Evolutionary conservation across 768 basidiomycete genomes (phyloP), one percentile per base, ranked within the genome.

Genomic region (Lepiota brunneoincarnata): DNA sequence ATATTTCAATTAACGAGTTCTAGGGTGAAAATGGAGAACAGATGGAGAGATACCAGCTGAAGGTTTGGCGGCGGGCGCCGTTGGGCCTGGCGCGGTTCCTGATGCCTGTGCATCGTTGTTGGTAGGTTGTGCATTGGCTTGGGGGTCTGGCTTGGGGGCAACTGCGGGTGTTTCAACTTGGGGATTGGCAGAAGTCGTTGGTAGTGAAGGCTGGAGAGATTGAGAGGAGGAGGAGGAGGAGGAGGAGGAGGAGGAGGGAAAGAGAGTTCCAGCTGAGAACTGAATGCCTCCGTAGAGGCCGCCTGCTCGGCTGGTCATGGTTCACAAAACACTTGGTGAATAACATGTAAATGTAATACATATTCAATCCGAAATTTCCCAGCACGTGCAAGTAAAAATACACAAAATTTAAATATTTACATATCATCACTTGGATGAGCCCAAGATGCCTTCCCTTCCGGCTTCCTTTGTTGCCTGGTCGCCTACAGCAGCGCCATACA

Each of bases 241-340:
- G n/a, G n/a, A n/a, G n/a, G n/a, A n/a, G n/a, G n/a, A n/a, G 31
- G 75, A 71, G 17, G 76, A 67, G 38, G 77, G 70, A 56, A 84
- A 80, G 23, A 82, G 76, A 55, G 85, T 78, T 38, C 79, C 76
- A 51, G 86, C 83, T 21, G 89, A 89, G 72, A 93, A 92, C 52
- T 90, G 87, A 60, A 92, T 89, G 64, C 91, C 91, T 42, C 91
- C 90, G 61, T 92, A 93, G 51, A 93, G 79, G 46, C 91, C 90
- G 47, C 91, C 91, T 51, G 88, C 88, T 77, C 83, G 80, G 72
- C 84, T 81, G 45, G 86, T 86, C 83, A 89, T 88, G 63, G 66
- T 77, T 64, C 34, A 35, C 38, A 44, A 21, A 15, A n/a, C 15
- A 34, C n/a, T n/a, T n/a, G n/a, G n/a, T n/a, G n/a, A n/a, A n/a